These are phyloP conservation scores for Iberis amara DNA, from an alignment of 441 rosid species.

Conservation along the genomic window DNA sequence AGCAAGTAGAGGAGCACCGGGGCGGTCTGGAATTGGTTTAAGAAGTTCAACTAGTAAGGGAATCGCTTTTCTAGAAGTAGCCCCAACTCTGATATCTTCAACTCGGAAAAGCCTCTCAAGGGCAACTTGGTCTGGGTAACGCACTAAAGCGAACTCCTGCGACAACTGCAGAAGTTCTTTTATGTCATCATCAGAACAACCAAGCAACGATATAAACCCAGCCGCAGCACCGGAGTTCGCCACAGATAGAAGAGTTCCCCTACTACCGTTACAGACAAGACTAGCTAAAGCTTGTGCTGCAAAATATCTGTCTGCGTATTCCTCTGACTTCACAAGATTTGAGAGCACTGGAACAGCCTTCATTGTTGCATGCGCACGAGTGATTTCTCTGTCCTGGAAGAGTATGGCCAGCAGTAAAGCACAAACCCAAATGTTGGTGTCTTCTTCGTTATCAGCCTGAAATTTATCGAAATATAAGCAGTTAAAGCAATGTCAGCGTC, in stretches of 20 bases:
- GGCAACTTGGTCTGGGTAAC: slow-evolving; percentile 94
- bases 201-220: slow-evolving; percentile 92
- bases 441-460: slow-evolving; percentile 90
- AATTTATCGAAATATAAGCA: slow-evolving; percentile 16
- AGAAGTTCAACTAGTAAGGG: slow-evolving; percentile 97
- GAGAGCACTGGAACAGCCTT: slow-evolving; percentile 86
- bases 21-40: slow-evolving; percentile 99
- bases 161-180: slow-evolving; percentile 78
- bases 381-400: slow-evolving; percentile 97
- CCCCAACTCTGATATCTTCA: slow-evolving; percentile 97
- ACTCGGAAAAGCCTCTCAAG: slow-evolving; percentile 98
- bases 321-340: slow-evolving; percentile 92
- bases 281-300: slow-evolving; percentile 96
- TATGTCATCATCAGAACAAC: slow-evolving; percentile 94
- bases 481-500: not conserved
- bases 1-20: slow-evolving; percentile 95
- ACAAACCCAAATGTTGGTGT: slow-evolving; percentile 90
- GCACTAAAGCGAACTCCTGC: slow-evolving; percentile 72
- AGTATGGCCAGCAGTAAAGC: slow-evolving; percentile 90
- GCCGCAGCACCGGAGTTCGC: slow-evolving; percentile 97
- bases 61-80: slow-evolving; percentile 96
- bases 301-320: slow-evolving; percentile 79
- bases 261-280: slow-evolving; percentile 94
- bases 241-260: slow-evolving; percentile 97
- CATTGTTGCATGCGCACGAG: slow-evolving; percentile 84